Percentiles rank a stretch among this genome's conserved stretches.
These are phyloP conservation scores for Blyttiomyces sp. DNA, from an alignment of 371 early-diverging fungal species.

Conservation along the genomic window DNA sequence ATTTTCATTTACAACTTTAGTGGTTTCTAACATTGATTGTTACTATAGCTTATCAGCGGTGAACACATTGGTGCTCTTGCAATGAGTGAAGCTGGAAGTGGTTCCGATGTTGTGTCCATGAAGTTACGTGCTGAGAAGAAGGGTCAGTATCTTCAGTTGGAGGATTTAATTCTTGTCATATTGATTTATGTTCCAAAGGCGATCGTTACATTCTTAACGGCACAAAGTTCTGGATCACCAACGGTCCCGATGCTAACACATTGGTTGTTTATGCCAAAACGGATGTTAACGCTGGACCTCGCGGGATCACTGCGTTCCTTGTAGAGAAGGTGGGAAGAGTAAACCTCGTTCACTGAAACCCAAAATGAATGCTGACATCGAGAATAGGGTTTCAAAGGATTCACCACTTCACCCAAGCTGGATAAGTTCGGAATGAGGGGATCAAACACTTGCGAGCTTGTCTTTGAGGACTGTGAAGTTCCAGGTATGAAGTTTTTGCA, in stretches of 20 bases:
- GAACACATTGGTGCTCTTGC: conserved; percentile 93
- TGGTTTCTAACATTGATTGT: background rate
- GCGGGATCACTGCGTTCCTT: conserved; percentile 92
- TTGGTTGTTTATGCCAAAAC: conserved; percentile 96
- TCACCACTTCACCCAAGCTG: conserved; percentile 82
- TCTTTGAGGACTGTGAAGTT: conserved; percentile 92
- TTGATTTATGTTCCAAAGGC: conserved; percentile 18
- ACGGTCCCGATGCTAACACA: conserved; percentile 92
- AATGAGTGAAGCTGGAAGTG: conserved; percentile 91
- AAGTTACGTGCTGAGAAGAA: conserved; percentile 77
- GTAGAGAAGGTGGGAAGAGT: conserved; percentile 71
- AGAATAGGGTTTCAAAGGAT: conserved; percentile 74
- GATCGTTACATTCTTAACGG: conserved; percentile 57
- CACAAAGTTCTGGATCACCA: conserved; percentile 97
- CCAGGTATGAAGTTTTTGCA: conserved; percentile 66
- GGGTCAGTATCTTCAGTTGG: conserved; percentile 54
- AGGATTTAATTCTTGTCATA: background rate
- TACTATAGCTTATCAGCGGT: conserved; percentile 70
- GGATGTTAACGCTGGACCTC: conserved; percentile 70
- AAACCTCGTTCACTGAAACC: background rate
- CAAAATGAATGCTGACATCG: background rate
- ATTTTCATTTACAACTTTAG: background rate
- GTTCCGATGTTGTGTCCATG: conserved; percentile 96
- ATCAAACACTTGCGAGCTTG: conserved; percentile 92
- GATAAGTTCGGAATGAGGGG: conserved; percentile 98